Evolutionary conservation across 2,329 filamentous ascomycete genomes (phyloP).

Genomic region (Pleomassaria siparia): DNA sequence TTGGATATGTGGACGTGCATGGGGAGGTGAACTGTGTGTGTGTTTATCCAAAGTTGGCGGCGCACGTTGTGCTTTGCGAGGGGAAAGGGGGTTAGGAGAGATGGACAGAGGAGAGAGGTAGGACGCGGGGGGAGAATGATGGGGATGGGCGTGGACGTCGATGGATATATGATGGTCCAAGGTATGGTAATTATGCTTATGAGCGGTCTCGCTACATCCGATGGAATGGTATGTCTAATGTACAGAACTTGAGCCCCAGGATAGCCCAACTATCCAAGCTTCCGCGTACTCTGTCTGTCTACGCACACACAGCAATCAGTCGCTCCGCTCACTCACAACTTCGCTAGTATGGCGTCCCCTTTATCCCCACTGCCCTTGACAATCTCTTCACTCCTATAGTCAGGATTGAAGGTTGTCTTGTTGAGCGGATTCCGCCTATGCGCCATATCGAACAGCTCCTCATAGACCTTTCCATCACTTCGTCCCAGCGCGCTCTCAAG

Average conservation of each 20-base stretch:
- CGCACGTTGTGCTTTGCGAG: constrained; percentile 6
- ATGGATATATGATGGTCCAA: neutral
- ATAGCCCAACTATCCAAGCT: too few relatives aligned
- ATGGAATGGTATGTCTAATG: too few relatives aligned
- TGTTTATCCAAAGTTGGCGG: constrained; percentile 57
- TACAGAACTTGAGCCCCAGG: too few relatives aligned
- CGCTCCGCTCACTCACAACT: constrained; percentile 17
- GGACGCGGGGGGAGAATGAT: neutral
- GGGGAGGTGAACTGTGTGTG: constrained; percentile 61
- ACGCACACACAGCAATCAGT: too few relatives aligned
- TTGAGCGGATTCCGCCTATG: constrained; percentile 57
- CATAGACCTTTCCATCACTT: constrained; percentile 56
- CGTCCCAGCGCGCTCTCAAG: constrained; percentile 55
- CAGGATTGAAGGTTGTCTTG: constrained; percentile 52
- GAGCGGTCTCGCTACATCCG: too few relatives aligned
- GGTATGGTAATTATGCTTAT: neutral
- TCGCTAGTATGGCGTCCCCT: constrained; percentile 27
- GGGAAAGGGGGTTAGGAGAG: neutral
- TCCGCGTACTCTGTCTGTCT: too few relatives aligned
- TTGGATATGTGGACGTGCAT: constrained; percentile 65
- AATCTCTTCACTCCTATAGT: constrained; percentile 53
- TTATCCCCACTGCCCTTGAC: constrained; percentile 49
- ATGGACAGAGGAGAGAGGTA: too few relatives aligned
- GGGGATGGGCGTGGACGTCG: neutral
- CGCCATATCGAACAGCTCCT: constrained; percentile 55